Conservation (phyloP, 2,329 filamentous ascomycete genomes). For the Colletotrichum tofieldiae region DNA sequence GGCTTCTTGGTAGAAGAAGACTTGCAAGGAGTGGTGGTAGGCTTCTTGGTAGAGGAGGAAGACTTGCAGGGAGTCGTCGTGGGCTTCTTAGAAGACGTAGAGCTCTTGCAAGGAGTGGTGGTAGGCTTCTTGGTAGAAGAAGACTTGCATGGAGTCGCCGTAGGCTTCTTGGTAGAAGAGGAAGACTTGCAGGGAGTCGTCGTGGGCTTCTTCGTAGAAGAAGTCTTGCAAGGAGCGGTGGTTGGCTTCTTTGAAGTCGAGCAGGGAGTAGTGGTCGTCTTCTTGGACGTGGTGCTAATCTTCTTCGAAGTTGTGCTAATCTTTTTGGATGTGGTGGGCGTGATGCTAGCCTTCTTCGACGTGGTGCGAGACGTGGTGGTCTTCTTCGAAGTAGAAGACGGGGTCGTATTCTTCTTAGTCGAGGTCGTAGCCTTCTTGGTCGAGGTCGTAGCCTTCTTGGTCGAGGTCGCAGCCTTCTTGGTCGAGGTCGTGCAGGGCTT, state of each 20-base stretch:
- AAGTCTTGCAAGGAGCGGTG: neutral
- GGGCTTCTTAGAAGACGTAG: neutral
- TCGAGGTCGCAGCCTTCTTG: neutral
- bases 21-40: neutral
- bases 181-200: neutral
- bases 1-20: neutral
- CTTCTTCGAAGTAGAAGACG: neutral
- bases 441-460: too few species aligned
- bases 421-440: too few species aligned
- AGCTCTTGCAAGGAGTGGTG: too few species aligned
- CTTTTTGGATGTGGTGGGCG: neutral
- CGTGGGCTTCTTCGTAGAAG: neutral
- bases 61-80: neutral
- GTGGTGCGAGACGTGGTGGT: neutral
- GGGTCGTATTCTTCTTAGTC: neutral
- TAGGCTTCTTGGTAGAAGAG: neutral
- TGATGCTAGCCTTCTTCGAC: neutral
- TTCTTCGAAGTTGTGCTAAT: neutral
- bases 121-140: too few species aligned
- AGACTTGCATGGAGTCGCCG: neutral
- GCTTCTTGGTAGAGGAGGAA: neutral
- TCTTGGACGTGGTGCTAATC: conserved; percentile 12
- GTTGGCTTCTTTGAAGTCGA: neutral
- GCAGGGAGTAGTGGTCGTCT: neutral
- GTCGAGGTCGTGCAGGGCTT: neutral